These are phyloP conservation scores for Ilex aquifolium DNA, from an alignment of 257 asterid species.

Conservation along the genomic window DNA sequence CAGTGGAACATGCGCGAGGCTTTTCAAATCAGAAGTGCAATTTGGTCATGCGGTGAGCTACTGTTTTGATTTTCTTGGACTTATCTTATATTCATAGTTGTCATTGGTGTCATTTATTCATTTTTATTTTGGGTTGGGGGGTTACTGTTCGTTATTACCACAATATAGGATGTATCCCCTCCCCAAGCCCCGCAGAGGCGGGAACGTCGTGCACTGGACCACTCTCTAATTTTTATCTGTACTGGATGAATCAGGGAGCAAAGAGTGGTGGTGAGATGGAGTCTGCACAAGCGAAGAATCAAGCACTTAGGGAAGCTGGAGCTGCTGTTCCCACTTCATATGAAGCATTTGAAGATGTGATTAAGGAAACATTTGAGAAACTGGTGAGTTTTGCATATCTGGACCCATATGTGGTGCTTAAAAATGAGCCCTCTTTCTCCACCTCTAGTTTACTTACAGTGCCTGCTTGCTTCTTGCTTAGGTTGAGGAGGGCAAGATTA, in stretches of 20 bases:
- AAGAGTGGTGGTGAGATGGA: constrained; percentile 99
- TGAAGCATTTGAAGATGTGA: constrained; percentile 85
- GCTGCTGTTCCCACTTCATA: constrained; percentile 97
- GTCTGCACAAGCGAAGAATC: constrained; percentile 98
- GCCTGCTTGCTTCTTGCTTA: constrained; percentile 25
- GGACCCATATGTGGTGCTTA: constrained; percentile 2
- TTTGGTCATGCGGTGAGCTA: constrained; percentile 97
- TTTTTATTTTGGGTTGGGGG: too few relatives aligned
- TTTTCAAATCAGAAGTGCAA: constrained; percentile 99
- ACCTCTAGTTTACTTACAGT: constrained; percentile 5
- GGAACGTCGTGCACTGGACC: too few relatives aligned
- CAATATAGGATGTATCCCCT: too few relatives aligned
- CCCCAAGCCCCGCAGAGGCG: too few relatives aligned
- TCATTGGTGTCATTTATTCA: too few relatives aligned
- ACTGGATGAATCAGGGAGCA: constrained; percentile 65
- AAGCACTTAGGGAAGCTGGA: constrained; percentile 91
- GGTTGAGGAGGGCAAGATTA: constrained; percentile 66
- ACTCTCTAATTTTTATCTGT: constrained; percentile 7
- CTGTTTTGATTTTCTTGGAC: constrained; percentile 1
- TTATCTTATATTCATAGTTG: too few relatives aligned
- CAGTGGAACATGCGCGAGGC: constrained; percentile 96
- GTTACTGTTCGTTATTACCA: too few relatives aligned
- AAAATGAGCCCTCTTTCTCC: constrained; percentile 1
- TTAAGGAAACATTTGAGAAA: constrained; percentile 72
- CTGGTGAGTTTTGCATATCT: constrained; percentile 37